phyloP scores from a whole-genome alignment of 1,284 basidiomycete genomes.

The Rhodotorula sp. region DNA sequence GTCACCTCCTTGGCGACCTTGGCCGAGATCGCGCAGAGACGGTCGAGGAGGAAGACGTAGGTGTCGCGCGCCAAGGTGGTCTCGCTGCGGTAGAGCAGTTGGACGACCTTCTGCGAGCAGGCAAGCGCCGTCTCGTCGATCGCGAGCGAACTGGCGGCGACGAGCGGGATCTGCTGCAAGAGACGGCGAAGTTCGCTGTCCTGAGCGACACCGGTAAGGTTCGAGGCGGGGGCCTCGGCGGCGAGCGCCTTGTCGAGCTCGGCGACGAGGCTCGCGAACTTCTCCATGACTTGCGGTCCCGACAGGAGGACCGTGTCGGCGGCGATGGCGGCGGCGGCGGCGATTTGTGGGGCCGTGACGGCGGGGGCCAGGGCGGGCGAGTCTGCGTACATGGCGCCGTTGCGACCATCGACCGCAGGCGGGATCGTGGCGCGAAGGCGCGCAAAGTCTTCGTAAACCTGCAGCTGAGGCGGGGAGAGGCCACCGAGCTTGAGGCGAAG shows the following conservation, averaged over 20 bases:
- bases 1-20: conserved; percentile 96
- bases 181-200: conserved; percentile 83
- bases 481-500: conserved; percentile 81
- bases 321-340: conserved; percentile 19
- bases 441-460: conserved; percentile 90
- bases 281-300: conserved; percentile 46
- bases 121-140: conserved; percentile 80
- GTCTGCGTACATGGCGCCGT: conserved; percentile 30
- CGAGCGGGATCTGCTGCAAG: conserved; percentile 73
- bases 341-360: conserved; percentile 17
- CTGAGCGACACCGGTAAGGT: conserved; percentile 67
- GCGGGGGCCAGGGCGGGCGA: conserved; percentile 34
- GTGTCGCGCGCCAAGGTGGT: conserved; percentile 82
- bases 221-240: conserved; percentile 53
- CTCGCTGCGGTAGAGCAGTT: conserved; percentile 79
- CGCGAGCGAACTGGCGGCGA: conserved; percentile 73
- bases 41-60: conserved; percentile 82
- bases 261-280: conserved; percentile 57
- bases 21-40: conserved; percentile 81
- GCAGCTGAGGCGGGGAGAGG: conserved; percentile 74
- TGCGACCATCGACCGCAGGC: conserved; percentile 28
- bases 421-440: conserved; percentile 45
- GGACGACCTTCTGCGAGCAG: conserved; percentile 93
- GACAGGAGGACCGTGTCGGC: conserved; percentile 30
- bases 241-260: conserved; percentile 76